Evolutionary conservation across 169 alveolate species (phyloP), one percentile per base, ranked within the genome.

Genomic region (Plasmodium yoelii): DNA sequence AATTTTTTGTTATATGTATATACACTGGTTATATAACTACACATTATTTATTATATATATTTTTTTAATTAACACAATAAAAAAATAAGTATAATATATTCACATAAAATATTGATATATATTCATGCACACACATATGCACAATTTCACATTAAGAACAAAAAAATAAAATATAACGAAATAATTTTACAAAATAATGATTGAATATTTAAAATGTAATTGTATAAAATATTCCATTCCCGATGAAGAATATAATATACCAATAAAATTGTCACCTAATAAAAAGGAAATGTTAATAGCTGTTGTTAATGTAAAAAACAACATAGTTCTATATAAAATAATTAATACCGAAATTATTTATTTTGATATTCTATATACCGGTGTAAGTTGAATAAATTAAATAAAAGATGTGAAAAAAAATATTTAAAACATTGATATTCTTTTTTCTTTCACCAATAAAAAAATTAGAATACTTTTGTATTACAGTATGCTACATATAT

Each of bases 181-280:
- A 44, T 8, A 63, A 9, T 49, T 7, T 49, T 15, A 22, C 24
- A 44, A 77, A 15, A 77, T 75, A 49, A 75, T 63, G 75, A 63
- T 46, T 19, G 88, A 61, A 5, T 51, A 77, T 63, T 19, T 77
- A 77, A 77, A 77, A 77, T 77, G 88, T 1, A 44, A 61, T 5
- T 77, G 88, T 51, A 53, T 44, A 19, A 77, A 77, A 51, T 77
- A 77, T 28, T 44, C 9, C 15, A 39, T 77, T 19, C 88, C 88
- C 15, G 88, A 77, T 18, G 77, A 77, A 47, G 73, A 77, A 42
- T 77, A 24, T 18, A 75, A 77, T n/a, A 67, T 75, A 4, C 68
- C 71, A 55, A 77, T 63, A 63, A 77, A 19, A 42, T 60, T 64
- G 12, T 77, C 88, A 39, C 12, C 49, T 7, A 77, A 77, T 55